Base-by-base conservation (phyloP, 2,329 filamentous ascomycete genomes). In the Colletotrichum liaoningense region DNA sequence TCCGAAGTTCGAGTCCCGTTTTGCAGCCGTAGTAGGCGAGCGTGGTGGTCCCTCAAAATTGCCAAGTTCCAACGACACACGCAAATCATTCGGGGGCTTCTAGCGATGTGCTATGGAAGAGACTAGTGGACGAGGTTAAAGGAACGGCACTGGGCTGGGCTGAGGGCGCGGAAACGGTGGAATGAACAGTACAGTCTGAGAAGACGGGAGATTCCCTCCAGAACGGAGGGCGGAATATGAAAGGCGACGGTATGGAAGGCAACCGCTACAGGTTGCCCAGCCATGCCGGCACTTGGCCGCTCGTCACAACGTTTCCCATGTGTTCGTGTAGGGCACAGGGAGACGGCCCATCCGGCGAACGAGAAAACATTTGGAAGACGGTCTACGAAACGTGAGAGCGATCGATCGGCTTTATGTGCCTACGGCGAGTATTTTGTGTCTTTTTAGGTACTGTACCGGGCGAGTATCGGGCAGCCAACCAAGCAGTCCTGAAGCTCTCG, bases 201-300 rank as follows among this genome's bases (percentile, higher is more conserved):
- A 35, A 60, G 63, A 69, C 69, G 22, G 33, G 28, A 7, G n/a
- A 46, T 26, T 30, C 33, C 11, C 33, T 33, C 16, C 49, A 6
- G 14, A 26, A 19, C 26, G 60, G 42, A 6, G 19, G 42, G 28
- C 42, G 60, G 42, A 54, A 54, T 26, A 63, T 52, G 14, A 49
- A 22, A 49, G 42, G 42, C 42, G 42, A 49, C 7, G 8, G 19
- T 19, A 9, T 19, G 5, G 16, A n/a, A 19, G 19, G 19, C 3
- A 52, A 49, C 26, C 49, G 6, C 33, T 28, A 35, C 9, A 14
- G 63, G 64, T 42, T 66, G 70, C 60, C 42, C 38, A 70, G 60
- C 59, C 56, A 74, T 72, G 72, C 68, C 72, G 72, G 72, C 63
- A 74, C 72, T 74, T 74, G 63, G 57, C 58, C 42, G 58, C 62